A percentile compares a stretch with the other conserved stretches of the same genome.
These are phyloP conservation scores for Cladosporium sp. DNA, from an alignment of 2,329 filamentous ascomycete genomes.

Conservation along the genomic window DNA sequence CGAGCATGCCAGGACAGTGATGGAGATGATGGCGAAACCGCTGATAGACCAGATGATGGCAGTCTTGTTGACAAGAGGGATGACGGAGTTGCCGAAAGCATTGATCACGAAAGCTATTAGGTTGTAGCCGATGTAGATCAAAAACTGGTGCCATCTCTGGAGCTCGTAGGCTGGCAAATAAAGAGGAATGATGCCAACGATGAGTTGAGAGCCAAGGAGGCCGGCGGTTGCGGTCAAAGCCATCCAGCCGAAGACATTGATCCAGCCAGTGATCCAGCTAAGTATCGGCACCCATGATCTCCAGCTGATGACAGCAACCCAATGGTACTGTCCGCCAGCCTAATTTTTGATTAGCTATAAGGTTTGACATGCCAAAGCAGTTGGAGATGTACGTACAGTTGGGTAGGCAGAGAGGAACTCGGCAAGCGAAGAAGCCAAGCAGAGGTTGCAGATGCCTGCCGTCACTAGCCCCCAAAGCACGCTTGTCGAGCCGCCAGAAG, in stretches of 20 bases:
- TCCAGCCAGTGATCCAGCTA: conserved; percentile 73
- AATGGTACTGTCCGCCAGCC: conserved; percentile 62
- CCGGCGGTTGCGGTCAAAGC: conserved; percentile 68
- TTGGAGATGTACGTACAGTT: conserved; percentile 40
- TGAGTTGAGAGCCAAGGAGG: conserved; percentile 65
- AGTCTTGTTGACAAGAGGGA: conserved; percentile 66
- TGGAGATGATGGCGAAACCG: conserved; percentile 69
- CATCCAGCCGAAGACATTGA: conserved; percentile 71
- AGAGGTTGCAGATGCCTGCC: conserved; percentile 66
- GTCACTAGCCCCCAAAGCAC: conserved; percentile 69
- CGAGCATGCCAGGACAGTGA: conserved; percentile 66
- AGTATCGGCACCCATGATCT: conserved; percentile 61
- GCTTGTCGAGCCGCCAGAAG: conserved; percentile 68
- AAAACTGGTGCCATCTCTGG: conserved; percentile 69
- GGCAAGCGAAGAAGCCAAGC: conserved; percentile 66
- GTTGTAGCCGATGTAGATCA: conserved; percentile 68
- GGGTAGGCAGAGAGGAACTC: conserved; percentile 61
- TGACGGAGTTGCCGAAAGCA: conserved; percentile 60
- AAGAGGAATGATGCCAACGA: conserved; percentile 64
- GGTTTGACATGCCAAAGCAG: not conserved
- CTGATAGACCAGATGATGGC: conserved; percentile 71
- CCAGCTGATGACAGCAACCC: conserved; percentile 67
- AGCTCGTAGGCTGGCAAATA: conserved; percentile 59
- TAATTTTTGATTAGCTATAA: conserved; percentile 32
- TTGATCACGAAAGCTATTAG: conserved; percentile 64